Evolutionary conservation across 2,329 filamentous ascomycete genomes (phyloP).

Genomic region (Aspergillus sojae): DNA sequence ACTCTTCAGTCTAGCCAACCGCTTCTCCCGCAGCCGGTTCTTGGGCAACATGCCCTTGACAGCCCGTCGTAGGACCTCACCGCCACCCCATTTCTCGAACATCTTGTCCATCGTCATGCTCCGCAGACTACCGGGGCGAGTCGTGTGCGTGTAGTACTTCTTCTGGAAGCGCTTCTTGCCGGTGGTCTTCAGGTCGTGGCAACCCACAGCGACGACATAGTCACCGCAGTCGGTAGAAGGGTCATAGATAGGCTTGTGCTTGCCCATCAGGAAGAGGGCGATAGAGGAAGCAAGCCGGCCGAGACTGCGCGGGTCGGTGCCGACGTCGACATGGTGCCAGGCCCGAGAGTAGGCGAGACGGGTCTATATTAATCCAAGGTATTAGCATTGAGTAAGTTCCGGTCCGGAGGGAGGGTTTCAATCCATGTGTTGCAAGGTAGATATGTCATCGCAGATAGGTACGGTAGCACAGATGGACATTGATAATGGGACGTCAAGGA

Average conservation of each 20-base stretch:
- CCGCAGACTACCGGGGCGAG: slow-evolving; percentile 82
- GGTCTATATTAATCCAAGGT: slow-evolving; percentile 61
- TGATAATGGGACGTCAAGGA: background rate
- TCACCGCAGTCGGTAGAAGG: slow-evolving; percentile 98
- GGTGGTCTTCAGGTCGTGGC: slow-evolving; percentile 81
- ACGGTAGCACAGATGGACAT: background rate
- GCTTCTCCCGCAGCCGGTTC: slow-evolving; percentile 85
- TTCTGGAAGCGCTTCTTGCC: slow-evolving; percentile 94
- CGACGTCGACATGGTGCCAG: slow-evolving; percentile 88
- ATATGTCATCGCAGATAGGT: background rate
- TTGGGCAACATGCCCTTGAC: slow-evolving; percentile 98
- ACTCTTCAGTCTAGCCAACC: slow-evolving; percentile 84
- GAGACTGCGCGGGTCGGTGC: slow-evolving; percentile 73
- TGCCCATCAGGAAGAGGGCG: slow-evolving; percentile 89
- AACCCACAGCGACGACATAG: slow-evolving; percentile 94
- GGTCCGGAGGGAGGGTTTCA: background rate
- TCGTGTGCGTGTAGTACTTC: slow-evolving; percentile 93
- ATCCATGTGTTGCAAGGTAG: background rate
- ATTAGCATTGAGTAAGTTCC: background rate
- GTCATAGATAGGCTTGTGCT: slow-evolving; percentile 98
- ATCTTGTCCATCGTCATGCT: slow-evolving; percentile 92
- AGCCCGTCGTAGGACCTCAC: slow-evolving; percentile 86
- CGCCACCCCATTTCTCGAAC: slow-evolving; percentile 91
- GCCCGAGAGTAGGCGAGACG: slow-evolving; percentile 92
- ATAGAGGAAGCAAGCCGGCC: slow-evolving; percentile 88